phyloP scores from a whole-genome alignment of 495 filamentous ascomycete genomes.

The Penicillium subrubescens region DNA sequence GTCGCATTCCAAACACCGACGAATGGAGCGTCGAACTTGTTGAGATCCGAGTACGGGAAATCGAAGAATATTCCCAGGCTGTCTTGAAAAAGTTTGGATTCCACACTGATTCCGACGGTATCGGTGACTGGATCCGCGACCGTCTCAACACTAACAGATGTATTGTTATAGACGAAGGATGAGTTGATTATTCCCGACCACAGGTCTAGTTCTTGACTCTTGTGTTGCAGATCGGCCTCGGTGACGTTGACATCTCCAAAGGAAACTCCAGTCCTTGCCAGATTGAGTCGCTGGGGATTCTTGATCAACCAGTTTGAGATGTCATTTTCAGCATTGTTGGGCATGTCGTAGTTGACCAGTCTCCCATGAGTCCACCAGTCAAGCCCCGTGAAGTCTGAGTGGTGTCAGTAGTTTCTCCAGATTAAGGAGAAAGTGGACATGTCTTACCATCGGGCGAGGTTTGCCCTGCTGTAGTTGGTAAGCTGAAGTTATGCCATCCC shows the following conservation, averaged over 20 bases:
- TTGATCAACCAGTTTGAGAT: neutral
- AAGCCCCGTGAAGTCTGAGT: neutral
- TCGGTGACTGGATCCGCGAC: neutral
- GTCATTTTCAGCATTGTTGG: neutral
- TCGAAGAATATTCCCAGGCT: neutral
- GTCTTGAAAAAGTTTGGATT: neutral
- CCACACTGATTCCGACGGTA: neutral
- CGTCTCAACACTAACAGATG: neutral
- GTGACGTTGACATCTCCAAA: neutral
- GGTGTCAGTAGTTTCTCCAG: neutral
- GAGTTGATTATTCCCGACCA: neutral
- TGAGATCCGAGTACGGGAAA: neutral
- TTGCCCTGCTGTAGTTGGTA: conserved; percentile 9
- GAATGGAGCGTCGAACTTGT: neutral
- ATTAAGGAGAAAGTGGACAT: neutral
- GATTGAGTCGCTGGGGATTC: neutral
- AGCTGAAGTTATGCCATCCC: conserved; percentile 19
- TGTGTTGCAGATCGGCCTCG: neutral
- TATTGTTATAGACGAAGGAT: neutral
- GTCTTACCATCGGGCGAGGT: neutral
- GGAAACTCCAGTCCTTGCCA: neutral
- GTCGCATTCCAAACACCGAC: conserved; percentile 1
- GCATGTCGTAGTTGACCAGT: neutral
- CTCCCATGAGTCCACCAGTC: neutral
- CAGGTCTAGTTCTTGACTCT: neutral